A percentile compares a stretch with the other conserved stretches of the same genome.
phyloP scores from a whole-genome alignment of 257 asterid genomes.

The Coffea eugenioides region DNA sequence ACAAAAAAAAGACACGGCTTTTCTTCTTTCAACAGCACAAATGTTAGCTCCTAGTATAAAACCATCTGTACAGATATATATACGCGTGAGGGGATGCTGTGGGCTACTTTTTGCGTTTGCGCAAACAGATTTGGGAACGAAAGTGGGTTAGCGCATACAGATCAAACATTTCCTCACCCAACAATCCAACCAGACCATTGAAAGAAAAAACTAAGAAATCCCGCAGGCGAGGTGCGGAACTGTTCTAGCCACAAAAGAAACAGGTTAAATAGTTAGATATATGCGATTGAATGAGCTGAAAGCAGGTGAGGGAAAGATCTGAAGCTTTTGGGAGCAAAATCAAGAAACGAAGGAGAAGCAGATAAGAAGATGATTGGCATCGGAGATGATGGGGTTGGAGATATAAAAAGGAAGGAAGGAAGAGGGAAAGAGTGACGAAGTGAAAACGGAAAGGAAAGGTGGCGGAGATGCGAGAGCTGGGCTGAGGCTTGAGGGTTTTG shows the following conservation, averaged over 20 bases:
- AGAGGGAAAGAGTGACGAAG: neutral
- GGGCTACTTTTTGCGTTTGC: conserved; percentile 49
- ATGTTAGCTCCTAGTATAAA: neutral
- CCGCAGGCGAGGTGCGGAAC: neutral
- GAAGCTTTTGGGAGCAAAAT: neutral
- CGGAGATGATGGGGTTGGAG: neutral
- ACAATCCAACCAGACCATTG: conserved; percentile 39
- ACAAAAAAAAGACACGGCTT: neutral
- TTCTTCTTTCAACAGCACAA: neutral
- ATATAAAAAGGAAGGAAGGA: too few relatives aligned
- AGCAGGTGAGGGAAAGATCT: neutral
- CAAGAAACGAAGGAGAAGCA: neutral
- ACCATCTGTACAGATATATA: neutral
- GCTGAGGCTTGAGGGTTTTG: conserved; percentile 50
- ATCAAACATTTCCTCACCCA: conserved; percentile 67
- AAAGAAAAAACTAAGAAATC: conserved; percentile 1
- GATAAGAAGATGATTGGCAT: neutral
- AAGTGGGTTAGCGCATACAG: conserved; percentile 51
- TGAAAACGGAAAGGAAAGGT: conserved; percentile 25
- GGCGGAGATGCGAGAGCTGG: conserved; percentile 24
- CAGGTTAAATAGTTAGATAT: neutral
- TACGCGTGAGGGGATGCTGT: neutral
- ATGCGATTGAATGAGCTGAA: neutral
- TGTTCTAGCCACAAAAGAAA: neutral
- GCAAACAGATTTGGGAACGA: conserved; percentile 61